Conservation (phyloP, 2,329 filamentous ascomycete genomes). For the Hypoxylon sp. region DNA sequence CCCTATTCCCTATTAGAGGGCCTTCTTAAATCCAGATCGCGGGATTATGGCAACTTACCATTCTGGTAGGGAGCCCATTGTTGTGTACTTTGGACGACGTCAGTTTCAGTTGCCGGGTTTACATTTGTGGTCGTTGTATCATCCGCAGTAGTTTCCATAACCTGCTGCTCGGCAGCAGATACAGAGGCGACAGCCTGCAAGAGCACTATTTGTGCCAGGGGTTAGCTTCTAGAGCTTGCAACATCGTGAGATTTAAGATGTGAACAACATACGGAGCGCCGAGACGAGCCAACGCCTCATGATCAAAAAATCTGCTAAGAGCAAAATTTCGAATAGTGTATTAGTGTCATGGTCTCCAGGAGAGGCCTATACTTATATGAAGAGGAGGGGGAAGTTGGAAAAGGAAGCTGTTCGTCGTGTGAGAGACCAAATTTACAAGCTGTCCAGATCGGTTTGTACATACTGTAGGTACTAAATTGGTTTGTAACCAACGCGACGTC, state of each 20-base stretch:
- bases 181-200: conserved; percentile 51
- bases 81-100: conserved; percentile 48
- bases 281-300: conserved; percentile 55
- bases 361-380: conserved; percentile 33
- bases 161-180: conserved; percentile 52
- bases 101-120: conserved; percentile 48
- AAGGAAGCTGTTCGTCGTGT: conserved; percentile 13
- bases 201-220: conserved; percentile 48
- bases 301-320: conserved; percentile 52
- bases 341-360: conserved; percentile 52
- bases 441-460: conserved; percentile 51
- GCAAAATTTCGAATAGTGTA: conserved; percentile 50
- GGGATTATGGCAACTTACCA: conserved; percentile 46
- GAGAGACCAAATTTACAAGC: conserved; percentile 46
- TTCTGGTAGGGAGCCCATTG: conserved; percentile 55
- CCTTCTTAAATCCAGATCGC: background rate
- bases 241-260: conserved; percentile 17
- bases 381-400: conserved; percentile 9
- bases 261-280: conserved; percentile 51
- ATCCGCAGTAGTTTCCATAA: conserved; percentile 44
- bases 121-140: conserved; percentile 44
- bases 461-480: too few species aligned
- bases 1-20: conserved; percentile 56
- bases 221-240: conserved; percentile 26
- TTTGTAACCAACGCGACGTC: conserved; percentile 44